Evolutionary conservation across 768 basidiomycete genomes (phyloP), one percentile per base, ranked within the genome.

Genomic region (Lentinula guzmanii): DNA sequence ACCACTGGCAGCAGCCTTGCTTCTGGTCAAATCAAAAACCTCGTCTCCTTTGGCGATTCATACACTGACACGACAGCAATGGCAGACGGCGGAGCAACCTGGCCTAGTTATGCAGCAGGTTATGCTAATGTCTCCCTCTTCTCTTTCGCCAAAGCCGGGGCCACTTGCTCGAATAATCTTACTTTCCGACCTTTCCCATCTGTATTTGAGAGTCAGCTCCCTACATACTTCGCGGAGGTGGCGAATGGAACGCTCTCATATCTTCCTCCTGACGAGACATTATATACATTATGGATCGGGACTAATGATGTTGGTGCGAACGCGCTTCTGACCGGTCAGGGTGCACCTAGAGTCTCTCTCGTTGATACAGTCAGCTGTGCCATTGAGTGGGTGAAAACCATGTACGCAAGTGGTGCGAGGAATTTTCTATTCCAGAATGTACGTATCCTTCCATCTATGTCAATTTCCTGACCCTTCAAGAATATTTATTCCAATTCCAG

Each of bases 261-360:
- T 16, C 67, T 82, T 37, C 59, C 70, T 13, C 68, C 80, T 0
- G 69, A 74, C 2, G 75, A 84, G 51, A 88, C 87, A 1, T 63
- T 88, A 2, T 88, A 84, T 68, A 82, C 83, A 1, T 73, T 88
- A 6, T 89, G 87, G 86, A 84, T 88, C 62, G 86, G 87, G 13
- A 85, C 84, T 3, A 85, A 84, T 63, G 87, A 89, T 66, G 76
- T 63, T 16, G 62, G 62, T 9, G 52, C 50, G 21, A 63, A 60
- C 39, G 57, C 50, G 4, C 39, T 63, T 2, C 33, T 63, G 31
- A 63, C 61, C 5, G 61, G 61, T 31, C 61, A 60, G n/a, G 62
- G 62, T 16, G 62, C 58, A 5, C 51, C 39, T 11, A 46, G 51
- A 10, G 76, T 76, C 16, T 80, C 77, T 2, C 66, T 82, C 54